Base-by-base conservation (phyloP, 148 eudicot species). In the Amaranthus palmeri region DNA sequence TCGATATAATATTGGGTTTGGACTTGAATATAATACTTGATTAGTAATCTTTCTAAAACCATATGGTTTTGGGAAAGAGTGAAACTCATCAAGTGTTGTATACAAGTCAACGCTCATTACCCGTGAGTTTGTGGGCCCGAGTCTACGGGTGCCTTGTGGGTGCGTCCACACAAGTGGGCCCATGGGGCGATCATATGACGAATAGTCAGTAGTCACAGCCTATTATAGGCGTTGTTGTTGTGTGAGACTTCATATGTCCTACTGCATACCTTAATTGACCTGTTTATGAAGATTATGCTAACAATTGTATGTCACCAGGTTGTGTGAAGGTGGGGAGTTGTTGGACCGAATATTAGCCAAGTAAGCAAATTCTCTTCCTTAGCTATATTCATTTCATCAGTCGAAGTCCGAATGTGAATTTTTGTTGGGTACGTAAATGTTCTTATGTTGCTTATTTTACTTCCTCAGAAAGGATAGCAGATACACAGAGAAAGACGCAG, bases 291-390 rank as follows among this genome's bases (percentile, higher is more conserved):
- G 0, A 17, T 25, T 17, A 3, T 49, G 17, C 70, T 78, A 13
- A 68, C 42, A 61, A n/a, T 56, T 3, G 10, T 45, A 60, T 58
- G 45, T 53, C 77, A 72, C n/a, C 71, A 93, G 98, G 91, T 81
- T 93, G 76, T 93, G 98, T 61, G 98, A 91, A 78, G 98, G 98
- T 61, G 97, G 98, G 43, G 98, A 93, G 79, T 80, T 93, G 85
- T 82, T 93, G 74, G 98, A 93, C 72, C 92, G 97, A 42, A 93
- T 93, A 69, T 78, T 93, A 73, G 77, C 88, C 62, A 93, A 93
- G 98, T 93, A 83, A 72, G 65, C 45, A 47, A 46, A 18, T 52
- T 57, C 9, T 54, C 41, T 73, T 51, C 10, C 61, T 50, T 52
- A 54, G 10, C 45, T 48, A 7, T 73, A 62, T 14, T 36, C 8